phyloP scores from a whole-genome alignment of 768 basidiomycete genomes.

The Boletus huronensis region DNA sequence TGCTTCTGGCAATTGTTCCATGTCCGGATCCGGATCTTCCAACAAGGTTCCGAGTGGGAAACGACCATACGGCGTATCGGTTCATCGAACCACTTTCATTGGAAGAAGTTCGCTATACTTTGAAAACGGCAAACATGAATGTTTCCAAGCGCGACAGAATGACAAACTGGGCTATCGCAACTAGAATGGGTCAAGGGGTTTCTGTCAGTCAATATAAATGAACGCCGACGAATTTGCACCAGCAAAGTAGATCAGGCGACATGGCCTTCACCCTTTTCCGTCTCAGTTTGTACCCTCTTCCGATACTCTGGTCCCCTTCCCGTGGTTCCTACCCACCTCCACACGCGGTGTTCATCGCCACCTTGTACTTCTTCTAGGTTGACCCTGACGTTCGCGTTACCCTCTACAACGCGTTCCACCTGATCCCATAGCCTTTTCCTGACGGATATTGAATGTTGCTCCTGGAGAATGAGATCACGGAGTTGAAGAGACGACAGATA shows the following conservation, averaged over 20 bases:
- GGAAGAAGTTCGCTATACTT: constrained; percentile 24
- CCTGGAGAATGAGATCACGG: constrained; percentile 79
- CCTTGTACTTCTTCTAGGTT: constrained; percentile 80
- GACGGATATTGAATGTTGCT: constrained; percentile 68
- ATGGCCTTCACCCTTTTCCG: constrained; percentile 26
- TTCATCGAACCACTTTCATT: constrained; percentile 29
- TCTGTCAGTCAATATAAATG: constrained; percentile 13
- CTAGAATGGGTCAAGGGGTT: constrained; percentile 24
- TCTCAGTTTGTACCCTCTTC: constrained; percentile 31
- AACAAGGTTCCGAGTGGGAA: constrained; percentile 28
- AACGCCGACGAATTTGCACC: constrained; percentile 11
- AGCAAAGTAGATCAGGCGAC: constrained; percentile 21
- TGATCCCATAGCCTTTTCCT: constrained; percentile 73
- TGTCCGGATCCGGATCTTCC: constrained; percentile 32
- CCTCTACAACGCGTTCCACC: constrained; percentile 83
- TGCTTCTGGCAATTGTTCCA: constrained; percentile 29
- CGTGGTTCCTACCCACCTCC: constrained; percentile 81
- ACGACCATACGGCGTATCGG: constrained; percentile 17
- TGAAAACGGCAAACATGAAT: constrained; percentile 13
- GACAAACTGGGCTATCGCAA: constrained; percentile 10
- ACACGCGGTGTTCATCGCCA: constrained; percentile 86
- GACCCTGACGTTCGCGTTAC: constrained; percentile 85
- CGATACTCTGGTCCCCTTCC: constrained; percentile 32
- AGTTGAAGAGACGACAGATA: constrained; percentile 85
- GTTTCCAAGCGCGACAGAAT: constrained; percentile 13